Conservation (phyloP, 208 protist genomes). For the Crithidia mellificae region DNA sequence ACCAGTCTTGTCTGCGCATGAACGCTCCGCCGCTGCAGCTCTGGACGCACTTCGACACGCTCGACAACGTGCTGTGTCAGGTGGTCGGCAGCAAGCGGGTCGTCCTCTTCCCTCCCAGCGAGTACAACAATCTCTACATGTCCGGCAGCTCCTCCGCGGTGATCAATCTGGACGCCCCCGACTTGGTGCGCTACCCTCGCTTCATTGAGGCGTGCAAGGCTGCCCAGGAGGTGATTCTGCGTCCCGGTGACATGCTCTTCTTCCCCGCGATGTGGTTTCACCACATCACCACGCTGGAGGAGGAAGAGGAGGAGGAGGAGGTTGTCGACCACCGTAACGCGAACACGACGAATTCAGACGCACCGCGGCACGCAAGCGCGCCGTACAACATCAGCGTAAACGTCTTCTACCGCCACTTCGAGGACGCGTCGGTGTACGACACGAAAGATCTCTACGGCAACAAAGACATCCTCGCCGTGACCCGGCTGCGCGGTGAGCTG, state of each 20-base stretch:
- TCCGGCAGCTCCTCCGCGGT: conserved; percentile 86
- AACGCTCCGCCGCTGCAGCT: conserved; percentile 87
- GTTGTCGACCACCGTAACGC: no score
- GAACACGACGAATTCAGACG: no score
- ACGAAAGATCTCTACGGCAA: conserved; percentile 90
- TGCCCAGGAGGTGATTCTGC: conserved; percentile 73
- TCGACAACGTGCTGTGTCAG: conserved; percentile 94
- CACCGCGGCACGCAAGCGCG: not conserved
- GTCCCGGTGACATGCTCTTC: conserved; percentile 93
- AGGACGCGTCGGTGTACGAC: conserved; percentile 57
- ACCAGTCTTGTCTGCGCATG: conserved; percentile 89
- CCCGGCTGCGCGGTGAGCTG: conserved; percentile 50
- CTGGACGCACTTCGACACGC: conserved; percentile 94
- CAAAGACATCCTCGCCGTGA: conserved; percentile 75
- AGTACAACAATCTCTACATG: conserved; percentile 91
- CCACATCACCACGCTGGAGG: conserved; percentile 76
- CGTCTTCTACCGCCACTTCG: conserved; percentile 86
- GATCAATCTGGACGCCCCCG: conserved; percentile 74
- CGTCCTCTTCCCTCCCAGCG: conserved; percentile 86
- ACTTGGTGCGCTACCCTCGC: conserved; percentile 77
- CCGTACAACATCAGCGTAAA: conserved; percentile 85
- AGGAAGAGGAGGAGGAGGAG: not conserved
- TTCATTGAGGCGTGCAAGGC: conserved; percentile 78
- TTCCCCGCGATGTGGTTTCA: conserved; percentile 94
- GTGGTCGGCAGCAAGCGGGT: conserved; percentile 90